Conservation (phyloP, 2,329 filamentous ascomycete genomes). For the Cladosporium sp. region DNA sequence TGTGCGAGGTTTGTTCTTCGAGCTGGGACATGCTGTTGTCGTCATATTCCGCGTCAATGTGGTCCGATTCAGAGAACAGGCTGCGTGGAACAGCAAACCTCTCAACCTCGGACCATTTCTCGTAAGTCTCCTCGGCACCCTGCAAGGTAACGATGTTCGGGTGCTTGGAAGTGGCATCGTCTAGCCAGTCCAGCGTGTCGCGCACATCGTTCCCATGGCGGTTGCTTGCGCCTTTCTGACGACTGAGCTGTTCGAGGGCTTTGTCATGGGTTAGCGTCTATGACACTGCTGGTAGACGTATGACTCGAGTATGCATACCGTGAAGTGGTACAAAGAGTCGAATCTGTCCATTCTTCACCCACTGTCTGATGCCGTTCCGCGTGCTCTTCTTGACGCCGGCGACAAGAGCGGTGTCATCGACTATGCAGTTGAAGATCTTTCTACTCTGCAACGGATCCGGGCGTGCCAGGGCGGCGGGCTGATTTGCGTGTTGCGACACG, state of each 20-base stretch:
- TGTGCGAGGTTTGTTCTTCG: conserved; percentile 16
- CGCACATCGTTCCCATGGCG: conserved; percentile 47
- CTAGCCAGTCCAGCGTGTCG: conserved; percentile 53
- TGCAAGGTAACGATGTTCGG: conserved; percentile 48
- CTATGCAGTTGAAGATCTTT: conserved; percentile 56
- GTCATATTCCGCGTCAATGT: conserved; percentile 43
- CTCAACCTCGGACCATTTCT: conserved; percentile 53
- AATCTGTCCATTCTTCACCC: conserved; percentile 51
- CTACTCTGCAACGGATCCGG: conserved; percentile 32
- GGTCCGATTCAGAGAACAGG: conserved; percentile 50
- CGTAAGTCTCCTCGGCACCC: conserved; percentile 49
- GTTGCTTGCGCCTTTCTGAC: conserved; percentile 44
- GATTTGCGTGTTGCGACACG: conserved; percentile 29
- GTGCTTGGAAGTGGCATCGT: conserved; percentile 49
- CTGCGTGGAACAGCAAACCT: conserved; percentile 50
- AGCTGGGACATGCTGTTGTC: conserved; percentile 23
- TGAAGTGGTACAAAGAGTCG: conserved; percentile 53
- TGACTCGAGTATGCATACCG: conserved; percentile 39
- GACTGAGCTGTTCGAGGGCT: conserved; percentile 50
- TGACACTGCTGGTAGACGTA: neutral
- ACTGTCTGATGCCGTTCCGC: conserved; percentile 53
- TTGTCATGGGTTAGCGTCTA: conserved; percentile 19
- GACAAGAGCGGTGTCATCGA: conserved; percentile 53
- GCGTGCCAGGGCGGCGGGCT: conserved; percentile 17
- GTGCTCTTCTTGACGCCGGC: conserved; percentile 54